A percentile compares a stretch with the other conserved stretches of the same genome.
phyloP scores from a whole-genome alignment of 1,284 basidiomycete species.

The Heterobasidion parviporum region DNA sequence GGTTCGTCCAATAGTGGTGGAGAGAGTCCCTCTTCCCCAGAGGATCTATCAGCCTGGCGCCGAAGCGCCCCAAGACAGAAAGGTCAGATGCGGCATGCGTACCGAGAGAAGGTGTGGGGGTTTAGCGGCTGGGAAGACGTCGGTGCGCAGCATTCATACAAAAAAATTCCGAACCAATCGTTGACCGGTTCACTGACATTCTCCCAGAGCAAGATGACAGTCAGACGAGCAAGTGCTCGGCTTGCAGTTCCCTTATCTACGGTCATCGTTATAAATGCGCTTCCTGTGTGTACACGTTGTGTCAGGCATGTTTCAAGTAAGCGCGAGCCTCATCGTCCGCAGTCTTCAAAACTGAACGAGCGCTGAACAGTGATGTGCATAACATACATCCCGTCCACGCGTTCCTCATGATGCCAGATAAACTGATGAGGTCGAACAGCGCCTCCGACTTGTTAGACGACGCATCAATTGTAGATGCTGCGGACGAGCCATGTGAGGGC shows the following conservation, averaged over 20 bases:
- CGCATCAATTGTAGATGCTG: constrained; percentile 17
- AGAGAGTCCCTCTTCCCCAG: constrained; percentile 32
- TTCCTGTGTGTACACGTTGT: constrained; percentile 73
- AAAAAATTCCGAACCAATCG: not conserved
- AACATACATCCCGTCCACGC: constrained; percentile 84
- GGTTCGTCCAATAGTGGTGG: constrained; percentile 31
- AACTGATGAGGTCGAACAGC: constrained; percentile 30
- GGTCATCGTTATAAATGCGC: constrained; percentile 78
- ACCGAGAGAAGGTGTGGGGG: constrained; percentile 79
- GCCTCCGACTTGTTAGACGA: constrained; percentile 27
- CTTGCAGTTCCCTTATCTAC: constrained; percentile 56
- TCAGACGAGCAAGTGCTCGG: constrained; percentile 61
- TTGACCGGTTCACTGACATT: not conserved
- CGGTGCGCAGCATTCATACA: constrained; percentile 42
- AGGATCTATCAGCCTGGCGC: constrained; percentile 31
- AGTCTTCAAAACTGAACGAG: constrained; percentile 31
- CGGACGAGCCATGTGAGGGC: constrained; percentile 57
- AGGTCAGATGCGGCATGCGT: constrained; percentile 74
- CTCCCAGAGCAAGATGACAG: constrained; percentile 62
- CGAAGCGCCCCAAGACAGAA: constrained; percentile 59
- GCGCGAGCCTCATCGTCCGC: constrained; percentile 8
- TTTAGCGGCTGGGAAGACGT: constrained; percentile 78
- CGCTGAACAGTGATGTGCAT: constrained; percentile 42
- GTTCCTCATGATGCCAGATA: constrained; percentile 74
- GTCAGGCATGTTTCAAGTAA: constrained; percentile 74